Evolutionary conservation across 1,284 basidiomycete genomes (phyloP), one percentile per base, ranked within the genome.

Genomic region (Mycosarcoma mackinlayi): DNA sequence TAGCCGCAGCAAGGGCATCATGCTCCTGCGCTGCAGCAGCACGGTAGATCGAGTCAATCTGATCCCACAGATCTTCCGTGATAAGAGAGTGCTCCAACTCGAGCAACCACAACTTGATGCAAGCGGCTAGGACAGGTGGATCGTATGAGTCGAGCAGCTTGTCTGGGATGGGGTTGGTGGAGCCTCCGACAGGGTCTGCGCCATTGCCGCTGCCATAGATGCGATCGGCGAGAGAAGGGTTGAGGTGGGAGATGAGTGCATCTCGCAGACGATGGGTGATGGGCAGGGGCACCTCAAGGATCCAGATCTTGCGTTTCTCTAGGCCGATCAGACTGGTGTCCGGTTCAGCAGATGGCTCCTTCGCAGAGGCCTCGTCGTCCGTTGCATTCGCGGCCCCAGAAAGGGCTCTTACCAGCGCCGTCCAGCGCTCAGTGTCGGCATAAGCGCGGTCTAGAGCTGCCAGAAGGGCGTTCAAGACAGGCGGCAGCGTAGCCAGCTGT

Each of bases 221-320:
- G 9, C 58, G 55, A 27, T 59, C 60, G 19, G 70, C 59, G 10
- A 72, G 60, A 1, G 64, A 59, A 8, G 62, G 61, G 25, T 57
- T 58, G 48, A 77, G 67, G 21, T 71, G 69, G 1, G 68, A 60
- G 31, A 95, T 94, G 61, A 96, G 85, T 3, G 87, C 87, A 80
- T 92, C 90, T 61, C 94, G 89, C 10, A 96, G 87, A 67, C 90
- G 89, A 78, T 96, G 94, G 6, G 90, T 87, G 27, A 89, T 88
- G 4, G 88, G 85, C 21, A 97, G 86, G 1, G 93, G 76, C 27
- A 84, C 84, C 64, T 87, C 86, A 73, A 96, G 95, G 64, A 97
- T 92, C 94, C 94, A 97, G 1, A 89, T 86, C 84, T 91, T 92
- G 66, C 94, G 89, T 81, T 89, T 91, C 83, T 95, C 94, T 89